Percentiles rank a stretch among this genome's conserved stretches.
Conservation (phyloP, 108 stramenopile species). For the Nannochloropsis granulata region DNA sequence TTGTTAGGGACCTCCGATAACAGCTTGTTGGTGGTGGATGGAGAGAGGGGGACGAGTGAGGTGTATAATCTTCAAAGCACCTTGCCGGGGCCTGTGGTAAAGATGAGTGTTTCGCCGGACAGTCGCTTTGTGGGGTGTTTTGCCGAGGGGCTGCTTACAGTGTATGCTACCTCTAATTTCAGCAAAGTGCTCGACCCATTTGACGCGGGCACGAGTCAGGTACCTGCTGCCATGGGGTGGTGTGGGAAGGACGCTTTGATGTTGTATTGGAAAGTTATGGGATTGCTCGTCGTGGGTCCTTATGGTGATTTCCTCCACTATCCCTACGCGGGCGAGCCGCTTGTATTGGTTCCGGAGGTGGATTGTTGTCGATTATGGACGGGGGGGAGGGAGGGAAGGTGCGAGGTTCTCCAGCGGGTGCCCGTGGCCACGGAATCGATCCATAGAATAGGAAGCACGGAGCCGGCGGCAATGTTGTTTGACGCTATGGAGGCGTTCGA, state of each 20-base stretch:
- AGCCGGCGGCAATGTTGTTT: conserved; percentile 73
- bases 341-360: conserved; percentile 70
- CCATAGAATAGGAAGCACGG: conserved; percentile 70
- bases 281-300: conserved; percentile 81
- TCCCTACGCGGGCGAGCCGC: conserved; percentile 50
- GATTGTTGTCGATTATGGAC: conserved; percentile 84
- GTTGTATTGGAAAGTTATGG: conserved; percentile 75
- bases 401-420: conserved; percentile 80
- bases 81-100: background rate
- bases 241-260: conserved; percentile 89
- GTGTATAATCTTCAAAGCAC: background rate
- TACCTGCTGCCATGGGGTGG: conserved; percentile 25
- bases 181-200: background rate
- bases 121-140: background rate
- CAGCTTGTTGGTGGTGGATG: background rate
- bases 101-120: background rate
- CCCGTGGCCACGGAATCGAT: conserved; percentile 67
- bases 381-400: conserved; percentile 30
- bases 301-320: conserved; percentile 87
- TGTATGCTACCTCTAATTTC: background rate
- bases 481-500: conserved; percentile 91
- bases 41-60: background rate
- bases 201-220: background rate
- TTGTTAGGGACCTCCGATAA: background rate
- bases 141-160: background rate